phyloP scores from a whole-genome alignment of 1,139 yeast genomes.

The Debaryomyces coudertii region DNA sequence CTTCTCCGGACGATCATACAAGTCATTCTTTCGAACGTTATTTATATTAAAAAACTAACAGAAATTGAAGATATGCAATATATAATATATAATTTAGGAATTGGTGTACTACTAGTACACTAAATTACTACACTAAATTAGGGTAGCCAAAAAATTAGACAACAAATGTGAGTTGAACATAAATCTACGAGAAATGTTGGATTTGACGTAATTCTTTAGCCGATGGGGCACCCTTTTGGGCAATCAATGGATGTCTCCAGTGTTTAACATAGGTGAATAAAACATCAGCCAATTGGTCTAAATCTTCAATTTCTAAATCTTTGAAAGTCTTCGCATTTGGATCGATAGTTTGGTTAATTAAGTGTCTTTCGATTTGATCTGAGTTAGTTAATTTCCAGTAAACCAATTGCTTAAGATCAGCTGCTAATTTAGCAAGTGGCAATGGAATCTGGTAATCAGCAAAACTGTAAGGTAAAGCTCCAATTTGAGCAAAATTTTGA shows the following conservation, averaged over 20 bases:
- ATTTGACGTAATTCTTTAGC: slow-evolving; percentile 49
- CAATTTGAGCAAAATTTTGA: slow-evolving; percentile 58
- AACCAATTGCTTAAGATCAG: slow-evolving; percentile 52
- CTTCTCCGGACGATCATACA: neutral
- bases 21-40: neutral
- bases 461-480: slow-evolving; percentile 47
- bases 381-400: slow-evolving; percentile 76
- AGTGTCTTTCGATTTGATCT: slow-evolving; percentile 78
- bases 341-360: slow-evolving; percentile 67
- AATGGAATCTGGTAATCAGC: slow-evolving; percentile 37
- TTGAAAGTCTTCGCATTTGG: slow-evolving; percentile 64
- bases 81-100: slow-evolving; percentile 1
- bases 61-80: slow-evolving; percentile 11
- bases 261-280: slow-evolving; percentile 66
- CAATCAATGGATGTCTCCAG: slow-evolving; percentile 56
- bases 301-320: slow-evolving; percentile 70
- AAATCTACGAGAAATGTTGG: slow-evolving; percentile 43
- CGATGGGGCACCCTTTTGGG: slow-evolving; percentile 50
- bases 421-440: slow-evolving; percentile 48
- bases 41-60: slow-evolving; percentile 7
- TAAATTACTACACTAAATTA: neutral
- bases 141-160: slow-evolving; percentile 3
- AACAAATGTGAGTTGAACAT: neutral
- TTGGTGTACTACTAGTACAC: neutral
- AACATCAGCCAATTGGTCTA: slow-evolving; percentile 69